phyloP scores from a whole-genome alignment of 176 grass and related monocot genomes.

The Alopecurus myosuroides region DNA sequence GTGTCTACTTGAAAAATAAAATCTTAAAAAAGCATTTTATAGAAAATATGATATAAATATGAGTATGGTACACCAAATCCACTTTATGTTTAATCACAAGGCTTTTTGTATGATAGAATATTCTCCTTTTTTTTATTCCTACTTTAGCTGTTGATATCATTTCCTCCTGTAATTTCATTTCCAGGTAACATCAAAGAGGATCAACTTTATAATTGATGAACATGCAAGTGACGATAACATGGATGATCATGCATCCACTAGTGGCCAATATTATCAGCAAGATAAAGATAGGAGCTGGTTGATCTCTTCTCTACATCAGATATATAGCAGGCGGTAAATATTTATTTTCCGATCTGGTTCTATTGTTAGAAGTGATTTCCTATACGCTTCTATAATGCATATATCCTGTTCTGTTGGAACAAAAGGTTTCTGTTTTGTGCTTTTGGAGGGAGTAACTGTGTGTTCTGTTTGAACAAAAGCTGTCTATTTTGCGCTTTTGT shows the following conservation, averaged over 20 bases:
- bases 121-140: slow-evolving; percentile 11
- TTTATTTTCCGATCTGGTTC: slow-evolving; percentile 19
- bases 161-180: slow-evolving; percentile 23
- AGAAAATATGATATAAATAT: neutral
- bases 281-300: slow-evolving; percentile 98
- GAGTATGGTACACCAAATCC: neutral
- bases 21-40: neutral
- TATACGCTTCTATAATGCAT: neutral
- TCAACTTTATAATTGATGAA: slow-evolving; percentile 91
- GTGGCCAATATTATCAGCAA: slow-evolving; percentile 50
- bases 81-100: slow-evolving; percentile 1
- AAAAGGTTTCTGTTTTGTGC: neutral
- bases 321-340: slow-evolving; percentile 89
- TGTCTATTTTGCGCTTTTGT: neutral
- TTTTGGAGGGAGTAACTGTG: neutral
- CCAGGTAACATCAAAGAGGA: slow-evolving; percentile 96
- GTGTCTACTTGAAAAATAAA: neutral
- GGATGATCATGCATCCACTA: slow-evolving; percentile 50
- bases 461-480: slow-evolving; percentile 5
- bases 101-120: neutral
- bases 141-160: slow-evolving; percentile 17
- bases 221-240: slow-evolving; percentile 39
- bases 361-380: slow-evolving; percentile 25
- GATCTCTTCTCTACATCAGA: slow-evolving; percentile 95
- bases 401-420: slow-evolving; percentile 16